Evolutionary conservation across 2,329 filamentous ascomycete species (phyloP).

Genomic region (Beauveria medogensis): DNA sequence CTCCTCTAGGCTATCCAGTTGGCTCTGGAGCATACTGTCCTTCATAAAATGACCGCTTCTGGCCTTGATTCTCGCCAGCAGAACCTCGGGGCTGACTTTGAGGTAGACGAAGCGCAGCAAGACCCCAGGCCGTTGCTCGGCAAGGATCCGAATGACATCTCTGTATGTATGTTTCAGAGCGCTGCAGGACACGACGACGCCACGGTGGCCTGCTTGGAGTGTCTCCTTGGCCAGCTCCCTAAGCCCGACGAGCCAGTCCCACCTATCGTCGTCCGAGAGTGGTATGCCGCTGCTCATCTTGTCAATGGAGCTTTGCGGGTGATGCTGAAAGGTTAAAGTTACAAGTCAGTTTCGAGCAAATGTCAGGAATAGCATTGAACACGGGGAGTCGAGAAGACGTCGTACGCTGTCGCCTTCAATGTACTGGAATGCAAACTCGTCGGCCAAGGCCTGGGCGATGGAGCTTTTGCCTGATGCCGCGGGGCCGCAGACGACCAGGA

Average conservation of each 20-base stretch:
- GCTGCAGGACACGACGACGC: constrained; percentile 55
- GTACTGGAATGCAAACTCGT: constrained; percentile 21
- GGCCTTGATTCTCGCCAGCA: constrained; percentile 51
- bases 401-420: constrained; percentile 49
- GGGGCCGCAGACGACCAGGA: constrained; percentile 10
- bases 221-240: constrained; percentile 27
- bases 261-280: constrained; percentile 59
- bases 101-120: constrained; percentile 60
- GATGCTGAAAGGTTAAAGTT: constrained; percentile 28
- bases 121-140: constrained; percentile 40
- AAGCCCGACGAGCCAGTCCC: constrained; percentile 58
- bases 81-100: constrained; percentile 44
- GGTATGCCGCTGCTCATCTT: constrained; percentile 59
- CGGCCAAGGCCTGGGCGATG: constrained; percentile 2
- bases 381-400: not conserved
- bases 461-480: constrained; percentile 10
- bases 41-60: constrained; percentile 63
- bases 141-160: constrained; percentile 48
- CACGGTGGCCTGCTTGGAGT: constrained; percentile 6
- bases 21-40: constrained; percentile 58
- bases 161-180: constrained; percentile 63
- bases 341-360: not conserved
- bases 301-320: constrained; percentile 47
- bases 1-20: constrained; percentile 56
- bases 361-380: not conserved